Conservation (phyloP, 176 grass and related monocot genomes). For the Oryza brachyantha region DNA sequence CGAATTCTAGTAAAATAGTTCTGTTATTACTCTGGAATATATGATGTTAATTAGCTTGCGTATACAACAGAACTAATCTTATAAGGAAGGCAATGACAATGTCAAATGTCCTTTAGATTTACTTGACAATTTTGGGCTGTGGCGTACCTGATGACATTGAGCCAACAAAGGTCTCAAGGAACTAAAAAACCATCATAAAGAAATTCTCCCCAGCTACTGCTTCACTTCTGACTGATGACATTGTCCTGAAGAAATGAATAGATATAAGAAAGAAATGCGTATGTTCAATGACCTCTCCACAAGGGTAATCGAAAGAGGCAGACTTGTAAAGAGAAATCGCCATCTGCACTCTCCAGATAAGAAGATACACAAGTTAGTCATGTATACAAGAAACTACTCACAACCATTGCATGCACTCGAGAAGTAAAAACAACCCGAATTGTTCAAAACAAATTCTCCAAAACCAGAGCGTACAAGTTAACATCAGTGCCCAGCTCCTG, state of each 20-base stretch:
- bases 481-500: conserved; percentile 95
- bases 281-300: not conserved
- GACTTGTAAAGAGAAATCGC: conserved; percentile 99
- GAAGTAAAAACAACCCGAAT: conserved; percentile 77
- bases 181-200: conserved; percentile 84
- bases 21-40: too few relatives aligned
- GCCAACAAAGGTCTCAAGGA: conserved; percentile 98
- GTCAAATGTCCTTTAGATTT: not conserved
- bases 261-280: conserved; percentile 34
- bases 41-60: not conserved
- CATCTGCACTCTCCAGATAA: conserved; percentile 74
- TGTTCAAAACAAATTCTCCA: conserved; percentile 97
- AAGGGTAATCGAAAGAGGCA: conserved; percentile 29
- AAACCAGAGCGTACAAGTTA: conserved; percentile 97
- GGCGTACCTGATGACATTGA: conserved; percentile 91
- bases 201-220: conserved; percentile 73
- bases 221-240: conserved; percentile 96
- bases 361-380: conserved; percentile 39
- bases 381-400: not conserved
- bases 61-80: not conserved
- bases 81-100: not conserved
- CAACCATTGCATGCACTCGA: conserved; percentile 13
- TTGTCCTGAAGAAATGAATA: conserved; percentile 67
- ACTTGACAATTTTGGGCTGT: conserved; percentile 18
- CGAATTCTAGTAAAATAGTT: too few relatives aligned